phyloP scores from a whole-genome alignment of 164 flowering plant genomes.

The Malania oleifera region DNA sequence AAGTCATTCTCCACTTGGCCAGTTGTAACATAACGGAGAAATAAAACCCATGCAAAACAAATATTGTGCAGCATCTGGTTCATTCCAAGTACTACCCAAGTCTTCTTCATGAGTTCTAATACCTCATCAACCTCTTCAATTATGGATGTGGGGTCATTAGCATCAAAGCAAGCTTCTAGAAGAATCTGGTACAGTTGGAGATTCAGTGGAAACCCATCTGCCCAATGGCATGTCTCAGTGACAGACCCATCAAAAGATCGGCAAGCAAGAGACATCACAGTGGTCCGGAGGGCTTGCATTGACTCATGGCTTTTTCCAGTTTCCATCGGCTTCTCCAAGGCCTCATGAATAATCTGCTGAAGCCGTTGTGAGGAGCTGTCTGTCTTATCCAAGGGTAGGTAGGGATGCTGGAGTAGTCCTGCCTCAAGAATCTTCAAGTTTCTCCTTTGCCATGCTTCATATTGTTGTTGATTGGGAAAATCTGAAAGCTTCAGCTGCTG shows the following conservation, averaged over 20 bases:
- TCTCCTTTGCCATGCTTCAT: conserved; percentile 72
- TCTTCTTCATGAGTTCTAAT: conserved; percentile 78
- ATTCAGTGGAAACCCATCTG: conserved; percentile 83
- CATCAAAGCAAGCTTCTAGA: conserved; percentile 80
- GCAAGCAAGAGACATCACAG: conserved; percentile 67
- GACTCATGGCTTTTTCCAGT: conserved; percentile 62
- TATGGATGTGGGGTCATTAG: conserved; percentile 53
- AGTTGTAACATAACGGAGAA: conserved; percentile 56
- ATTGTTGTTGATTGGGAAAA: conserved; percentile 60
- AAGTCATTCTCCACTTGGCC: conserved; percentile 73
- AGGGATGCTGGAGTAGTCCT: conserved; percentile 76
- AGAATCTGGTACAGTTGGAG: conserved; percentile 66
- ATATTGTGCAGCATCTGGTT: conserved; percentile 78
- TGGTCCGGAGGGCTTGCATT: conserved; percentile 51
- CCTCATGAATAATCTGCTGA: conserved; percentile 50
- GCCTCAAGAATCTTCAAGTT: conserved; percentile 73
- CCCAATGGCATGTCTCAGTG: conserved; percentile 79
- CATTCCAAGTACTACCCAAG: conserved; percentile 77
- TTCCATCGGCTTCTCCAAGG: conserved; percentile 55
- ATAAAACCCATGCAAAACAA: conserved; percentile 80
- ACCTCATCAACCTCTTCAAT: conserved; percentile 88
- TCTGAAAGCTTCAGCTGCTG: conserved; percentile 76
- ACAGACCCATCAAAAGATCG: conserved; percentile 56
- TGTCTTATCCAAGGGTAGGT: conserved; percentile 41
- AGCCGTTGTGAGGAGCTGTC: conserved; percentile 43